phyloP scores from a whole-genome alignment of 805 yeast species.

The Metschnikowia sp. region DNA sequence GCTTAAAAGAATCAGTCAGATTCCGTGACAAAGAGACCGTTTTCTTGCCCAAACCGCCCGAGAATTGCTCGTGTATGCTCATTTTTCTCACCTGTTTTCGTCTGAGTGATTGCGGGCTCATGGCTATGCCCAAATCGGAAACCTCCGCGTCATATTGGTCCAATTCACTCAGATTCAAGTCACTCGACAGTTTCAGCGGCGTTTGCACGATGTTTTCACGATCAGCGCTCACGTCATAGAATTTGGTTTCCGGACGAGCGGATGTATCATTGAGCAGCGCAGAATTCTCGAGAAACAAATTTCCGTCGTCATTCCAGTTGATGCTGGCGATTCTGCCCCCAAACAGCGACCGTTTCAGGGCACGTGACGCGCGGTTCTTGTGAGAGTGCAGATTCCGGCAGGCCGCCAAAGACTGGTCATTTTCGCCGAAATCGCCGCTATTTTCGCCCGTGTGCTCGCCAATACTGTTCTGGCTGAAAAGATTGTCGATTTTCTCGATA shows the following conservation, averaged over 20 bases:
- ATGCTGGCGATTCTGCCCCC: constrained; percentile 31
- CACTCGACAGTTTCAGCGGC: constrained; percentile 2
- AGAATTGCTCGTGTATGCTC: constrained; percentile 22
- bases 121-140: constrained; percentile 41
- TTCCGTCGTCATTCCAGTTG: constrained; percentile 41
- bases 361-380: neutral
- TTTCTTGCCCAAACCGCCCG: constrained; percentile 12
- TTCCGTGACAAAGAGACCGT: constrained; percentile 24
- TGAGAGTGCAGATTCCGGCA: neutral
- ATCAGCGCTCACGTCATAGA: constrained; percentile 21
- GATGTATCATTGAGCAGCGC: constrained; percentile 13
- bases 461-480: constrained; percentile 25
- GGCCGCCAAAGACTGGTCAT: neutral
- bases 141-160: constrained; percentile 39
- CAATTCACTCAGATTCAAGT: constrained; percentile 28
- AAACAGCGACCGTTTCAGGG: constrained; percentile 14
- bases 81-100: constrained; percentile 21
- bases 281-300: constrained; percentile 28
- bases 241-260: constrained; percentile 17
- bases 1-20: constrained; percentile 33
- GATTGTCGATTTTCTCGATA: constrained; percentile 35
- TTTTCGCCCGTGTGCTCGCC: constrained; percentile 4
- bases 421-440: constrained; percentile 1
- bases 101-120: constrained; percentile 35
- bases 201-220: neutral